Evolutionary conservation across 495 filamentous ascomycete genomes (phyloP), one percentile per base, ranked within the genome.

Genomic region (Trypethelium eluteriae): DNA sequence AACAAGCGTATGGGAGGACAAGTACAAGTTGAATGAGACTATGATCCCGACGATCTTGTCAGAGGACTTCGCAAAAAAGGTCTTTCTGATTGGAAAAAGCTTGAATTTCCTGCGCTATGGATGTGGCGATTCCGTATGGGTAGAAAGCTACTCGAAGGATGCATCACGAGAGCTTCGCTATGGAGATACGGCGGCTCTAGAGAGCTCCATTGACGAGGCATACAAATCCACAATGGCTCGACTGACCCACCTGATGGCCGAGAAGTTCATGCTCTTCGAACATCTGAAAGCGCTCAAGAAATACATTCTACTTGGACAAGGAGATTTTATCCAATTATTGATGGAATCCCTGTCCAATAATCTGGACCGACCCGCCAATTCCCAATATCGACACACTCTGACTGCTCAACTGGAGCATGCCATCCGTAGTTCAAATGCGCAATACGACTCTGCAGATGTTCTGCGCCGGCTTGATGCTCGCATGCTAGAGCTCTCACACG

Each of bases 381-480:
- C 89, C 2, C 91, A 98, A 72, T 97, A 96, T 72, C 84, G 95
- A 4, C 95, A 99, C 75, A 98, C 91, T 6, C 83, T 98, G 2
- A 99, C 95, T 10, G 94, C 93, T 4, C 95, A 99, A 72, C 81
- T 99, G 16, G 95, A 99, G 74, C 94, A 99, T 78, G 95, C 95
- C 25, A 96, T 98, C 72, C 89, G 93, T 66, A 91, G 91, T 64
- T 97, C 93, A 41, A 99, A 98, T 78, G 95, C 95, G 18, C 95
- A 98, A 74, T 95, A 90, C 74, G 95, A 99, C 77, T 86, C 87
- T 9, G 85, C 88, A n/a, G 95, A 99, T 73, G 92, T 98, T 39
- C 82, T 98, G 44, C 87, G 90, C 39, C 86, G 95, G 18, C 84
- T 99, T 9, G 95, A 99, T 77, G 92, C 94, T 14, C 90, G 95